Percentiles rank a stretch among this genome's conserved stretches.
Conservation (phyloP, 1,139 yeast genomes). For the Candida sanyaensis region DNA sequence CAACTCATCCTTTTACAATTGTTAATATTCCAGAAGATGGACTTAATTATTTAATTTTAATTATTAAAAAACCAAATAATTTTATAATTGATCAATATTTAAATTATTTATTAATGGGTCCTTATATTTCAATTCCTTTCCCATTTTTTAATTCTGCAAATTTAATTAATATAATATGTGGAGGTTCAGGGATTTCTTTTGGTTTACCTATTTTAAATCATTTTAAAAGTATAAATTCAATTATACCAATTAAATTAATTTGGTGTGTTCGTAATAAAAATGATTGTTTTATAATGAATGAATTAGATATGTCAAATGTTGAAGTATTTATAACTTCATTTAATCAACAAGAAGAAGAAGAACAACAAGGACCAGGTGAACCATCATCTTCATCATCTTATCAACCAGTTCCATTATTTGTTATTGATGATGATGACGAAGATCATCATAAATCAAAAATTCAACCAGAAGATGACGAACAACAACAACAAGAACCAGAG, state of each 20-base stretch:
- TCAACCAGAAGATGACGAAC: slow-evolving; percentile 10
- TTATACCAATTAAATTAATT: slow-evolving; percentile 24
- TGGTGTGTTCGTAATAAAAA: slow-evolving; percentile 54
- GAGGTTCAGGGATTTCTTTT: slow-evolving; percentile 85
- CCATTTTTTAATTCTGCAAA: slow-evolving; percentile 43
- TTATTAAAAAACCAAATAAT: slow-evolving; percentile 21
- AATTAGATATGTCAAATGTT: slow-evolving; percentile 18
- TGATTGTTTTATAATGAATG: slow-evolving; percentile 20
- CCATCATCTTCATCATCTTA: slow-evolving; percentile 1
- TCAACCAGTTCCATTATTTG: slow-evolving; percentile 13
- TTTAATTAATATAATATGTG: slow-evolving; percentile 64
- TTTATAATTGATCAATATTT: slow-evolving; percentile 19
- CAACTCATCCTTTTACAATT: slow-evolving; percentile 46
- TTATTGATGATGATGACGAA: slow-evolving; percentile 12
- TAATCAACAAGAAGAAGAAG: no score
- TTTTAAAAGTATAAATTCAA: slow-evolving; percentile 22
- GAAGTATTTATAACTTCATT: slow-evolving; percentile 20
- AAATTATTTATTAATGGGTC: slow-evolving; percentile 27
- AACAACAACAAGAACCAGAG: slow-evolving; percentile 12
- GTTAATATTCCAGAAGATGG: slow-evolving; percentile 18
- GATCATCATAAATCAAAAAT: neutral
- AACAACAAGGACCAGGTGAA: neutral
- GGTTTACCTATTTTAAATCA: slow-evolving; percentile 61
- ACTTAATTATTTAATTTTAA: slow-evolving; percentile 21
- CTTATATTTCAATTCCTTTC: slow-evolving; percentile 28